Evolutionary conservation across 1,284 basidiomycete genomes (phyloP).

Genomic region (Rhodofomes roseus): DNA sequence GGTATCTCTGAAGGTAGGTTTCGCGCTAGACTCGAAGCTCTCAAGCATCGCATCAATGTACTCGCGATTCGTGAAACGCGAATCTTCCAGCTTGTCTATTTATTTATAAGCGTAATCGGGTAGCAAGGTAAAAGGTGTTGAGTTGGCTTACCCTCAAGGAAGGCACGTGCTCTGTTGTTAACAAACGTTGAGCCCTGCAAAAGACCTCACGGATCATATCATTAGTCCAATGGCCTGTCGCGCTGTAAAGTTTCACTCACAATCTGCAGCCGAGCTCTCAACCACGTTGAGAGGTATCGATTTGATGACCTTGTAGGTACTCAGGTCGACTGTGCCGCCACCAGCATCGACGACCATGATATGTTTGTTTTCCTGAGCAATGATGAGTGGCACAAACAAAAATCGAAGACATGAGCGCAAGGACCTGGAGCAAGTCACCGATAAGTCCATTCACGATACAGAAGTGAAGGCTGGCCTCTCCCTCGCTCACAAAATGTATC

Average conservation of each 20-base stretch:
- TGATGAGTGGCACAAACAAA: not conserved
- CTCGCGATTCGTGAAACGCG: not conserved
- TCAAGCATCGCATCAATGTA: not conserved
- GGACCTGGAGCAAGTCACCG: not conserved
- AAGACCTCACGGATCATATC: not conserved
- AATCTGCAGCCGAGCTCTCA: not conserved
- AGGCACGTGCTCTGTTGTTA: not conserved
- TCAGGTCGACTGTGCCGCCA: slow-evolving; percentile 1
- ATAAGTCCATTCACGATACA: slow-evolving; percentile 1
- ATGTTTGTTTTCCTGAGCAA: not conserved
- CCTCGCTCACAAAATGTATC: slow-evolving; percentile 1
- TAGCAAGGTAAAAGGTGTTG: not conserved
- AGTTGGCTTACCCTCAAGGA: not conserved
- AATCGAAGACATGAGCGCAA: no score
- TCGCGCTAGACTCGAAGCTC: not conserved
- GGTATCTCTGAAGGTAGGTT: slow-evolving; percentile 2
- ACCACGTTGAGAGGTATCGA: not conserved
- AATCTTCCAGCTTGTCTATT: not conserved
- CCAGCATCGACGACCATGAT: slow-evolving; percentile 3
- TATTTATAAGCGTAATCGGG: not conserved
- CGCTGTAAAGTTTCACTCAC: not conserved
- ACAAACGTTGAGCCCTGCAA: not conserved
- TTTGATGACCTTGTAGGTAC: not conserved
- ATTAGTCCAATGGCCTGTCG: not conserved
- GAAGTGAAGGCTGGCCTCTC: slow-evolving; percentile 6